These are phyloP conservation scores for Colletotrichum truncatum DNA, from an alignment of 2,329 filamentous ascomycete genomes.

Conservation along the genomic window DNA sequence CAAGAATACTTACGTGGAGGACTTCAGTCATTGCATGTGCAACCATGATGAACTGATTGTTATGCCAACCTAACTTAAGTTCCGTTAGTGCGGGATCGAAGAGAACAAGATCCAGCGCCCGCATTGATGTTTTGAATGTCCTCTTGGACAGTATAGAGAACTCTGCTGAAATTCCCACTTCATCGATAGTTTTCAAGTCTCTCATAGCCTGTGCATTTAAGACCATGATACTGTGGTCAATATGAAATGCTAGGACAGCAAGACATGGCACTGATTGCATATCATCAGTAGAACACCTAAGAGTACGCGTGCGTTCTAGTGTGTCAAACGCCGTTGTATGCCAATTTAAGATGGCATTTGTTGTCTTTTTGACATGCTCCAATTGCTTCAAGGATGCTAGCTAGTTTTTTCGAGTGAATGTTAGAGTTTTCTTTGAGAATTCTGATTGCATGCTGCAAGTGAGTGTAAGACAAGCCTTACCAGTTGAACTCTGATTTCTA, in stretches of 20 bases:
- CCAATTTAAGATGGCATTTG: conserved; percentile 31
- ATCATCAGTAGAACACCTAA: not conserved
- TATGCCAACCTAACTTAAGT: conserved; percentile 35
- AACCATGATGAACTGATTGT: conserved; percentile 38
- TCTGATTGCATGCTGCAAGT: too few relatives aligned
- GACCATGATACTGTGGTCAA: conserved; percentile 38
- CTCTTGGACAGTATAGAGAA: not conserved
- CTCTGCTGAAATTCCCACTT: not conserved
- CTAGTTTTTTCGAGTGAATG: too few relatives aligned
- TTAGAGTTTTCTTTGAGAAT: too few relatives aligned
- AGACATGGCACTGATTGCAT: not conserved
- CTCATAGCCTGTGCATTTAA: conserved; percentile 36
- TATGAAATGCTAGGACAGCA: conserved; percentile 34
- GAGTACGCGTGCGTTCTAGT: conserved; percentile 7
- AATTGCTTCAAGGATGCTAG: conserved; percentile 10
- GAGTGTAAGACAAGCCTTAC: conserved; percentile 20
- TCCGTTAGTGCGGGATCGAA: conserved; percentile 27
- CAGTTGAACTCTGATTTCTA: conserved; percentile 33
- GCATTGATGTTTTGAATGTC: not conserved
- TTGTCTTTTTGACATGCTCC: conserved; percentile 30
- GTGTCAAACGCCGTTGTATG: conserved; percentile 29
- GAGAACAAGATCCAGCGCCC: not conserved
- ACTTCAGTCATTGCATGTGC: conserved; percentile 36
- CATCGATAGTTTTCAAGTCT: conserved; percentile 33
- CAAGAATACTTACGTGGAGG: conserved; percentile 12